Conservation (phyloP, 1,139 yeast species). For the Nakaseomyces glabratus region DNA sequence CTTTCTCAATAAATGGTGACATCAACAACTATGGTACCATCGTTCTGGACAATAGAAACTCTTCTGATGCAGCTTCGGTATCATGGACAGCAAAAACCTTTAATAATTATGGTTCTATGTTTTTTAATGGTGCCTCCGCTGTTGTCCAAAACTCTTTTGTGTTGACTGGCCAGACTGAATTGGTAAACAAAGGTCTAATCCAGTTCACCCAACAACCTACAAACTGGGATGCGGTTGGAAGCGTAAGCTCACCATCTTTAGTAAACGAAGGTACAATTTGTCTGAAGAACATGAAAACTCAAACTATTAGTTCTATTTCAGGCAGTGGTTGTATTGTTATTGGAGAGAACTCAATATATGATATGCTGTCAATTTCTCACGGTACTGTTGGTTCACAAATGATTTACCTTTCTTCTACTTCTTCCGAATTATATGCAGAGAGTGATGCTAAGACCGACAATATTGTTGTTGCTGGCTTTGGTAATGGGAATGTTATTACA, state of each 20-base stretch:
- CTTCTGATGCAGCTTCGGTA: slow-evolving; percentile 10
- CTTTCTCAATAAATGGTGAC: slow-evolving; percentile 7
- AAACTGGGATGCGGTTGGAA: slow-evolving; percentile 9
- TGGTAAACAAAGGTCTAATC: slow-evolving; percentile 13
- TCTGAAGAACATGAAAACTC: slow-evolving; percentile 10
- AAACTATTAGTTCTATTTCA: slow-evolving; percentile 9
- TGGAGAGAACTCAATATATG: slow-evolving; percentile 13
- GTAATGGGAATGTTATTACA: slow-evolving; percentile 12
- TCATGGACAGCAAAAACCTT: slow-evolving; percentile 12
- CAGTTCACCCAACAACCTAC: slow-evolving; percentile 11
- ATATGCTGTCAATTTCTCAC: slow-evolving; percentile 7
- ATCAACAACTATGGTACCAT: slow-evolving; percentile 12
- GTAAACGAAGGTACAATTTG: slow-evolving; percentile 16
- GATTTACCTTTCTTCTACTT: slow-evolving; percentile 12
- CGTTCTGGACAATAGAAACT: slow-evolving; percentile 14
- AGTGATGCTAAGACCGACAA: slow-evolving; percentile 11
- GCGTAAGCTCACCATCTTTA: slow-evolving; percentile 9
- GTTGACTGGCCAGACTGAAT: slow-evolving; percentile 9
- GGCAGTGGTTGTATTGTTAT: slow-evolving; percentile 17
- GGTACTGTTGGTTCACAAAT: slow-evolving; percentile 13
- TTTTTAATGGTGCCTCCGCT: slow-evolving; percentile 11
- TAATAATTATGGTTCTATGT: slow-evolving; percentile 13
- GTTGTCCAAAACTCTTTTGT: slow-evolving; percentile 8
- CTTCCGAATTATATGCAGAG: slow-evolving; percentile 14
- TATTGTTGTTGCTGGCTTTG: slow-evolving; percentile 13